phyloP scores from a whole-genome alignment of 2,329 filamentous ascomycete genomes.

The Domatiomyces catenatus region DNA sequence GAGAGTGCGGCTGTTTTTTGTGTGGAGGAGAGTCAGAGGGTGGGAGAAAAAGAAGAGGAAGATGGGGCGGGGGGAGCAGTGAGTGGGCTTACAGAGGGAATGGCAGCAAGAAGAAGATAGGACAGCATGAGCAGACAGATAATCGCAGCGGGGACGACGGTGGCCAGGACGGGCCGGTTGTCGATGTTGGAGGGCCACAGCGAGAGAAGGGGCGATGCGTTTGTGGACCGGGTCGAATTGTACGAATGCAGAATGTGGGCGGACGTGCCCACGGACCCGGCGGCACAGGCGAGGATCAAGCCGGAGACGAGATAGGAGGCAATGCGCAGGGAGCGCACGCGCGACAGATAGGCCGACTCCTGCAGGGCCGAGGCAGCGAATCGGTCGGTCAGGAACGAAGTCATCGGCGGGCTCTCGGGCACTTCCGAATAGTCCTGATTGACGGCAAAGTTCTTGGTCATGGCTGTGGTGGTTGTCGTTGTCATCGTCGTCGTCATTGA shows the following conservation, averaged over 20 bases:
- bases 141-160: conserved; percentile 25
- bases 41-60: conserved; percentile 3
- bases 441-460: not conserved
- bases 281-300: conserved; percentile 19
- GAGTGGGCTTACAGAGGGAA: conserved; percentile 12
- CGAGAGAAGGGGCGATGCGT: conserved; percentile 19
- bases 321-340: conserved; percentile 19
- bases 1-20: conserved; percentile 10
- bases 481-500: conserved; percentile 1
- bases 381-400: conserved; percentile 12
- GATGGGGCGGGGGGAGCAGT: too few relatives aligned
- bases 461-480: not conserved
- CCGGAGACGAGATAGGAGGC: conserved; percentile 22
- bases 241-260: conserved; percentile 27
- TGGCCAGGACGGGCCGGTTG: conserved; percentile 24
- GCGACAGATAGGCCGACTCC: conserved; percentile 12
- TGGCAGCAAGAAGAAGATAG: conserved; percentile 5
- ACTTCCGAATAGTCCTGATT: not conserved
- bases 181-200: conserved; percentile 31
- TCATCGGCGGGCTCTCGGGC: conserved; percentile 9
- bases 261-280: conserved; percentile 24
- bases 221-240: conserved; percentile 23
- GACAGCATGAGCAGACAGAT: conserved; percentile 22
- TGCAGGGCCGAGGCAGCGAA: conserved; percentile 12
- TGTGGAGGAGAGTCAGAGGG: not conserved